Percentiles rank a stretch among this genome's conserved stretches.
Evolutionary conservation across 2,329 filamentous ascomycete species (phyloP).

Genomic region (Neopestalotiopsis sp.): DNA sequence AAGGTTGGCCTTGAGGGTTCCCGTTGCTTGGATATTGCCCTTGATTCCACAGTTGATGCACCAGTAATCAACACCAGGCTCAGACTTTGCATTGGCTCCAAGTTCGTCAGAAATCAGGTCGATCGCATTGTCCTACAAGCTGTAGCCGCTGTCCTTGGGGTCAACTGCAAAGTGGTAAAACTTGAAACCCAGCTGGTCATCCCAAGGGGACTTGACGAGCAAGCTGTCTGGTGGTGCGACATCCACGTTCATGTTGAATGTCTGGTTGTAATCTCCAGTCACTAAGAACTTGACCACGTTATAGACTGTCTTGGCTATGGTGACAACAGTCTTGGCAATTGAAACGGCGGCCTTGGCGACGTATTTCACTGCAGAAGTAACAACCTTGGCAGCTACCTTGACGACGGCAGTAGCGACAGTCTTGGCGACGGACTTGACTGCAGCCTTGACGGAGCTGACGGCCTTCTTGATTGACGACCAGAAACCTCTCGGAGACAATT

Average conservation of each 20-base stretch:
- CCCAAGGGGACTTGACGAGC: neutral
- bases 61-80: constrained; percentile 5
- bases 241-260: constrained; percentile 9
- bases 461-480: neutral
- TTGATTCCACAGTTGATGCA: constrained; percentile 14
- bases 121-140: constrained; percentile 7
- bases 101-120: constrained; percentile 1
- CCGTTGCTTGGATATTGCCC: constrained; percentile 3
- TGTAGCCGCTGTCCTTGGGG: neutral
- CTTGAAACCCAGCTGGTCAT: constrained; percentile 12
- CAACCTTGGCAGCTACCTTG: constrained; percentile 6
- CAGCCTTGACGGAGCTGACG: neutral
- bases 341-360: neutral
- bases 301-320: neutral
- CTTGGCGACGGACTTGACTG: neutral
- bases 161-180: constrained; percentile 9
- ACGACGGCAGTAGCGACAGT: neutral
- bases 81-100: constrained; percentile 3
- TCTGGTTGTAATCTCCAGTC: constrained; percentile 6
- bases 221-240: constrained; percentile 1
- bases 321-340: constrained; percentile 9
- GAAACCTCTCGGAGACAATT: neutral
- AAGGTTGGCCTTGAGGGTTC: neutral
- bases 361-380: neutral
- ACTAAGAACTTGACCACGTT: constrained; percentile 7